Percentiles rank a stretch among this genome's conserved stretches.
Conservation (phyloP, 495 filamentous ascomycete species). For the Penicillium mononematosum region DNA sequence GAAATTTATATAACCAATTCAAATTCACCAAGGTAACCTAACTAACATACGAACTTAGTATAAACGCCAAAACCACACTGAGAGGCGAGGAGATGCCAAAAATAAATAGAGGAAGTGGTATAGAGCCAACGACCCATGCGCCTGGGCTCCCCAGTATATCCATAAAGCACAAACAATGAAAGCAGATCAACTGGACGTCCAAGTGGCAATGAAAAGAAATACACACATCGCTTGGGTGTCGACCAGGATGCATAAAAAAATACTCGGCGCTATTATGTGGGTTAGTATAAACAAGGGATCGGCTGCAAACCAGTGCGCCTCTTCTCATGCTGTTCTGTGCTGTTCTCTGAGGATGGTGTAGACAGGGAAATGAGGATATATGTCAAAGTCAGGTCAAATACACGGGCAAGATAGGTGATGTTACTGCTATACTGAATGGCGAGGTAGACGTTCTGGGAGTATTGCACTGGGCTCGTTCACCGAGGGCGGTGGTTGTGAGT, state of each 20-base stretch:
- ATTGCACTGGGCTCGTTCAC: not conserved
- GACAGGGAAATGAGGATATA: not conserved
- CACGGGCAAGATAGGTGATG: not conserved
- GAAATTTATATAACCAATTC: not conserved
- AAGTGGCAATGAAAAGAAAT: not conserved
- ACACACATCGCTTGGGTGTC: not conserved
- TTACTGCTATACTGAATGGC: not conserved
- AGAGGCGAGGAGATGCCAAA: not conserved
- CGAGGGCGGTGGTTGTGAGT: not conserved
- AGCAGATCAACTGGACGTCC: not conserved
- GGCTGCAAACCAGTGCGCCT: slow-evolving; percentile 10
- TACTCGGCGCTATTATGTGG: not conserved
- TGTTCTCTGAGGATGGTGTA: not conserved
- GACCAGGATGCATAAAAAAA: not conserved
- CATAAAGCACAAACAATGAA: not conserved
- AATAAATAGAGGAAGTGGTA: slow-evolving; percentile 6
- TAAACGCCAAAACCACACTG: not conserved
- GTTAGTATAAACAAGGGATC: slow-evolving; percentile 12
- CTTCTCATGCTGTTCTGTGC: not conserved
- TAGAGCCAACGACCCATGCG: slow-evolving; percentile 18
- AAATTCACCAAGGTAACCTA: not conserved
- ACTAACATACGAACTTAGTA: not conserved
- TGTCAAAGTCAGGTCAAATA: slow-evolving; percentile 5
- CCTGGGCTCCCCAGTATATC: slow-evolving; percentile 11
- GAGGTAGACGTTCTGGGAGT: not conserved